Evolutionary conservation across 2,329 filamentous ascomycete genomes (phyloP), one percentile per base, ranked within the genome.

Genomic region (Hymenoscyphus fructigenus): DNA sequence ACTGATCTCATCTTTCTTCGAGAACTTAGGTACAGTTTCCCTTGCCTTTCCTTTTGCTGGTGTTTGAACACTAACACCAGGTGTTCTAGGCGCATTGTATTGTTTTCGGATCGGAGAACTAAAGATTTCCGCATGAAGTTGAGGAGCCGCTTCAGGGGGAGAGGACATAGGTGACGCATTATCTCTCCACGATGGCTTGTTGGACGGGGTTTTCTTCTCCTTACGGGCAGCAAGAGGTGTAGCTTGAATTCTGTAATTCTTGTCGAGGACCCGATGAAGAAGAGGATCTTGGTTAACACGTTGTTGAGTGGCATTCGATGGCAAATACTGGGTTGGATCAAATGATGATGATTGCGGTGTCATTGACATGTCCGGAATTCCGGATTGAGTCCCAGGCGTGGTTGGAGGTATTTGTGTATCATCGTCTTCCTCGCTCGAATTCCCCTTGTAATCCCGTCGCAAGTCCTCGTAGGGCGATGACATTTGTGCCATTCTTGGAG

Each of bases 161-260:
- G 89, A 92, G 50, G 89, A 92, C 75, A 86, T 84, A 17, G 75
- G 75, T 2, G 47, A 53, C 15, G 75, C 62, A 15, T 68, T 63
- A 44, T 75, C 73, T 47, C 69, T 67, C 73, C 74, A 75, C 26
- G 73, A 75, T 28, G 73, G 71, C 59, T 76, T 75, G 17, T 71
- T 71, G 17, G 66, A 68, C 7, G 74, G 71, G 2, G 69, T 74
- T 60, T 72, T 74, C 4, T 70, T 67, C 36, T 81, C 79, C 65
- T 81, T 80, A 14, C 76, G 76, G 50, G 79, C 80, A 10, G 82
- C 89, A 70, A 95, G 88, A 0, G 95, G 95, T 10, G 95, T 99
- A 5, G 94, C 92, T 77, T 96, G 92, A 28, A 99, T 84, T 36
- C 94, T 91, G 80, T 96, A 99, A 65, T 91, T 97, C 79, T 96